These are phyloP conservation scores for Maudiozyma humilis DNA, from an alignment of 1,139 yeast species.

Conservation along the genomic window DNA sequence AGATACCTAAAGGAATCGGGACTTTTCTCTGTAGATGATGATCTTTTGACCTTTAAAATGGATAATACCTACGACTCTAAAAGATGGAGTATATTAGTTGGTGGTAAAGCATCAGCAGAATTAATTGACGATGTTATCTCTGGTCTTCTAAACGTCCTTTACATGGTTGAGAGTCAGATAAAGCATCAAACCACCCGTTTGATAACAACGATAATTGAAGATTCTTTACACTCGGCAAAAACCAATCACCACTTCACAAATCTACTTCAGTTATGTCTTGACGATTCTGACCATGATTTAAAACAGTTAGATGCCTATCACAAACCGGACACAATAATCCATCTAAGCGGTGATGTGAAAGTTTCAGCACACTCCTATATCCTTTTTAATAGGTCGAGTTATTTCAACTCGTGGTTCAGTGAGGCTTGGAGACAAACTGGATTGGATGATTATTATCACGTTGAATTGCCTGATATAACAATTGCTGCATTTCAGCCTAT, in stretches of 20 bases:
- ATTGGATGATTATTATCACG: slow-evolving; percentile 10
- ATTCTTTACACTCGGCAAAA: slow-evolving; percentile 16
- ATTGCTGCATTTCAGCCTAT: slow-evolving; percentile 43
- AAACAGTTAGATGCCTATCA: no score
- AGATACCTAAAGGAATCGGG: slow-evolving; percentile 7
- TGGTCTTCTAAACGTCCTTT: slow-evolving; percentile 35
- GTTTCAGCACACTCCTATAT: slow-evolving; percentile 40
- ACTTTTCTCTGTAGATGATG: slow-evolving; percentile 8
- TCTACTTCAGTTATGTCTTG: slow-evolving; percentile 1
- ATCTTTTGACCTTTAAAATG: slow-evolving; percentile 7
- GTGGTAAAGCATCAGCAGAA: neutral
- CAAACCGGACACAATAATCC: slow-evolving; percentile 20
- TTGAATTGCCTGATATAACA: slow-evolving; percentile 42
- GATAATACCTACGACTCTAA: neutral
- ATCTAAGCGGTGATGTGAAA: slow-evolving; percentile 15
- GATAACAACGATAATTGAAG: slow-evolving; percentile 15
- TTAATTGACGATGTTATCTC: slow-evolving; percentile 7
- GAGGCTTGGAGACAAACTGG: slow-evolving; percentile 40
- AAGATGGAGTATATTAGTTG: slow-evolving; percentile 10
- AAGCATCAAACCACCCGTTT: slow-evolving; percentile 11
- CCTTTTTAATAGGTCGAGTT: slow-evolving; percentile 49
- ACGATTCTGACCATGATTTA: neutral
- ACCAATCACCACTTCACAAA: slow-evolving; percentile 9
- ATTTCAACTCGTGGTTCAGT: slow-evolving; percentile 53
- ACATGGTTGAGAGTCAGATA: slow-evolving; percentile 36